Evolutionary conservation across 306 rosid species (phyloP).

Genomic region (Cicer pinnatifidum): DNA sequence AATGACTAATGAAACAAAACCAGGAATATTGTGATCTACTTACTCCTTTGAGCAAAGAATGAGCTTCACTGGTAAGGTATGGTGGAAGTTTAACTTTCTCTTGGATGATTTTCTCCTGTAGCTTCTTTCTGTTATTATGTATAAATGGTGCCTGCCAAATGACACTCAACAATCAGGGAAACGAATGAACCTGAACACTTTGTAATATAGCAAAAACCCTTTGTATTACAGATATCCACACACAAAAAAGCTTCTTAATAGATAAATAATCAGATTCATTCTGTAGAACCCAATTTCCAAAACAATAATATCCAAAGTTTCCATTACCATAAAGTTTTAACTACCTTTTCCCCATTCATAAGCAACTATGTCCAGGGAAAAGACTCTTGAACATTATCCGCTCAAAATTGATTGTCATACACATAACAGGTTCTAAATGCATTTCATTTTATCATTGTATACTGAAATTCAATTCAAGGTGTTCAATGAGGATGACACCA

Average conservation of each 20-base stretch:
- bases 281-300: slow-evolving; percentile 15
- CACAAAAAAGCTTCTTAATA: slow-evolving; percentile 28
- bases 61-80: slow-evolving; percentile 73
- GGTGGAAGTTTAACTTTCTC: slow-evolving; percentile 93
- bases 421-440: slow-evolving; percentile 6
- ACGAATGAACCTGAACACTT: background rate
- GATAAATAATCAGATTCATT: slow-evolving; percentile 30
- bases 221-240: slow-evolving; percentile 22
- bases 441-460: background rate
- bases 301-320: slow-evolving; percentile 8
- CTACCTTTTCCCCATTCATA: slow-evolving; percentile 11
- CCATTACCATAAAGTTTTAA: slow-evolving; percentile 19
- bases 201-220: slow-evolving; percentile 31
- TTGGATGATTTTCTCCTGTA: slow-evolving; percentile 87
- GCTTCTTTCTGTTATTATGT: slow-evolving; percentile 85
- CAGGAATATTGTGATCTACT: slow-evolving; percentile 41
- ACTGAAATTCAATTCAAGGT: slow-evolving; percentile 6
- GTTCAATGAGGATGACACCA: slow-evolving; percentile 1
- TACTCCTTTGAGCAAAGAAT: slow-evolving; percentile 95
- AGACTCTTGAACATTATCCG: background rate
- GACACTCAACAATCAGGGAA: slow-evolving; percentile 24
- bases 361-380: slow-evolving; percentile 12
- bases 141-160: slow-evolving; percentile 83
- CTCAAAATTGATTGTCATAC: background rate
- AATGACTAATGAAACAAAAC: background rate